Percentiles rank a stretch among this genome's conserved stretches.
Conservation (phyloP, 1,284 basidiomycete genomes). For the Ceratobasidium sp. region DNA sequence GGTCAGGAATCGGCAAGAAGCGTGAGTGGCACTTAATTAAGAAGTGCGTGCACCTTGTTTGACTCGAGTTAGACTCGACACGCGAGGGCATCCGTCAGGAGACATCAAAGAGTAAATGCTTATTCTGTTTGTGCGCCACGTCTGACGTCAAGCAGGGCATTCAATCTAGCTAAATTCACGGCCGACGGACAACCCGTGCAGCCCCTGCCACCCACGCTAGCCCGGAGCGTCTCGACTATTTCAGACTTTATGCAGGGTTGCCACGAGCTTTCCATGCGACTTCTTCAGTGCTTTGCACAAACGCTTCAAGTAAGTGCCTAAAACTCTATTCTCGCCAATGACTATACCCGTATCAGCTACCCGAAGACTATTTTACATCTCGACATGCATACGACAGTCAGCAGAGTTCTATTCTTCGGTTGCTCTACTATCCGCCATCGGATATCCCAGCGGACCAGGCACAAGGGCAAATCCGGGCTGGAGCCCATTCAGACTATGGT, state of each 20-base stretch:
- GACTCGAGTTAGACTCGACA: conserved; percentile 37
- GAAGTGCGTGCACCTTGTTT: neutral
- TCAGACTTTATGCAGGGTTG: conserved; percentile 41
- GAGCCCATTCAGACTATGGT: conserved; percentile 43
- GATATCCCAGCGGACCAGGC: conserved; percentile 8
- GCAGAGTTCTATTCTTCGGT: conserved; percentile 38
- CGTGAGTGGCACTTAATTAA: conserved; percentile 14
- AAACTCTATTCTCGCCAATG: neutral
- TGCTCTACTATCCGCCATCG: conserved; percentile 42
- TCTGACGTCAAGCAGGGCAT: conserved; percentile 36
- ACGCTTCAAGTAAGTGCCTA: conserved; percentile 37
- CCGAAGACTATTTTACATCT: conserved; percentile 42
- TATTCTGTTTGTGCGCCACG: neutral
- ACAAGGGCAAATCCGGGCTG: conserved; percentile 39
- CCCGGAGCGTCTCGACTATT: conserved; percentile 15
- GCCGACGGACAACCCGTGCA: conserved; percentile 39
- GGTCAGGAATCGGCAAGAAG: conserved; percentile 39
- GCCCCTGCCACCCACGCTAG: conserved; percentile 39
- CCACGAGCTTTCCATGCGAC: conserved; percentile 40
- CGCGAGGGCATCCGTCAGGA: conserved; percentile 35
- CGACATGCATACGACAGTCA: conserved; percentile 36
- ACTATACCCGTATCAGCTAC: conserved; percentile 32
- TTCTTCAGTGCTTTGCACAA: conserved; percentile 40
- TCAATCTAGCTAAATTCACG: conserved; percentile 41
- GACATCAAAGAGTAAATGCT: conserved; percentile 41